Evolutionary conservation across 257 asterid species (phyloP).

Genomic region (Solanum chilense): DNA sequence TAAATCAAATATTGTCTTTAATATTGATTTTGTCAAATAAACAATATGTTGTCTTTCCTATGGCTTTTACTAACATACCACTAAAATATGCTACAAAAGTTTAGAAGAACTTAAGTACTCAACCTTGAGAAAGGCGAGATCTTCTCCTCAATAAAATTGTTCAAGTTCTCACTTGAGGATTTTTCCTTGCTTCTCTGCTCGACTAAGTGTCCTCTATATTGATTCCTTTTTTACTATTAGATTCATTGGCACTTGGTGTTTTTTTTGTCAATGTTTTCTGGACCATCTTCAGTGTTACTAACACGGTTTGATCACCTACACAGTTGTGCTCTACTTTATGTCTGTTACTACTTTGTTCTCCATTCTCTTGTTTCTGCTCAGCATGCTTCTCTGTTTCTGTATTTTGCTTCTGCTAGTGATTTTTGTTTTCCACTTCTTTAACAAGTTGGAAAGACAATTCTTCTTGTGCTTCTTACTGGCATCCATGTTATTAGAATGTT

Average conservation of each 20-base stretch:
- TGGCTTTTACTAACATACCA: not conserved
- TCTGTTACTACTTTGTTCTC: no score
- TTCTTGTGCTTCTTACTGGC: not conserved
- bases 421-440: not conserved
- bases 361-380: no score
- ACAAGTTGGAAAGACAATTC: not conserved
- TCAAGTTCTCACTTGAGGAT: no score
- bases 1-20: not conserved
- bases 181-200: no score
- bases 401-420: not conserved
- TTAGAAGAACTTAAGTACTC: not conserved
- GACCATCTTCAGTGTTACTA: no score
- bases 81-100: not conserved
- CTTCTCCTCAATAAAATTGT: not conserved
- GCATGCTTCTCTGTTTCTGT: no score
- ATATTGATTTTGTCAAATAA: not conserved
- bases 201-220: no score
- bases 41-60: not conserved
- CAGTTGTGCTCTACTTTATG: no score
- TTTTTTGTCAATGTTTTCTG: no score
- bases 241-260: no score
- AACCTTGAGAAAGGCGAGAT: not conserved
- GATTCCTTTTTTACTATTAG: no score
- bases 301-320: no score
- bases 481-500: not conserved